phyloP scores from a whole-genome alignment of 2,329 filamentous ascomycete genomes.

The Lasiodiplodia sp. region DNA sequence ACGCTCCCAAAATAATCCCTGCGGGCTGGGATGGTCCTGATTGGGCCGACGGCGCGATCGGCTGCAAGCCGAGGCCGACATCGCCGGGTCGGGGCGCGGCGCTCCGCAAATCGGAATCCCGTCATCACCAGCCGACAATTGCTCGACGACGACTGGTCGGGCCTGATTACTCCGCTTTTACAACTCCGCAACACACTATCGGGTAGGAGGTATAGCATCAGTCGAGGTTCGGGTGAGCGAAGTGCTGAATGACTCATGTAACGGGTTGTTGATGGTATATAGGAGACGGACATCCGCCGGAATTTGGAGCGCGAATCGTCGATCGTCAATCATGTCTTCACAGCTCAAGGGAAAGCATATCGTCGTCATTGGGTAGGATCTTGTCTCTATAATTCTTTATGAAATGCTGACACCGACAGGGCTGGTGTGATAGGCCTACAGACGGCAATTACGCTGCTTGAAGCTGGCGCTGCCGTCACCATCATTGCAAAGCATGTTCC shows the following conservation, averaged over 20 bases:
- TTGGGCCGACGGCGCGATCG: slow-evolving; percentile 13
- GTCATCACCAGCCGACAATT: slow-evolving; percentile 8
- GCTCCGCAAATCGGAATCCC: slow-evolving; percentile 21
- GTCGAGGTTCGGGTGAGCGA: background rate
- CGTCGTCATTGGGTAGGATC: slow-evolving; percentile 20
- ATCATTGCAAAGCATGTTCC: slow-evolving; percentile 54
- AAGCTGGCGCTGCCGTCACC: slow-evolving; percentile 50
- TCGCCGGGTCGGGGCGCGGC: slow-evolving; percentile 5
- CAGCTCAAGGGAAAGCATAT: slow-evolving; percentile 21
- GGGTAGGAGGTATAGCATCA: background rate
- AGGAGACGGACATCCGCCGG: background rate
- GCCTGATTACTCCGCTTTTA: background rate
- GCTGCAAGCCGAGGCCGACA: slow-evolving; percentile 20
- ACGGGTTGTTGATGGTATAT: background rate
- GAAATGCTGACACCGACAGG: slow-evolving; percentile 35
- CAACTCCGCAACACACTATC: background rate
- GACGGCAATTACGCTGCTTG: slow-evolving; percentile 52
- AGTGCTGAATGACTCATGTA: background rate
- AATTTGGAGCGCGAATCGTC: background rate
- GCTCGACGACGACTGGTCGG: slow-evolving; percentile 3
- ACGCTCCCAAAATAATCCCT: background rate
- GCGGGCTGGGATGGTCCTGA: background rate
- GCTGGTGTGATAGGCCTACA: slow-evolving; percentile 58
- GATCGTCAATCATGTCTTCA: slow-evolving; percentile 10
- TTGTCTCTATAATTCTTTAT: background rate